phyloP scores from a whole-genome alignment of 2,329 filamentous ascomycete genomes.

The Orbilia blumenaviensis region DNA sequence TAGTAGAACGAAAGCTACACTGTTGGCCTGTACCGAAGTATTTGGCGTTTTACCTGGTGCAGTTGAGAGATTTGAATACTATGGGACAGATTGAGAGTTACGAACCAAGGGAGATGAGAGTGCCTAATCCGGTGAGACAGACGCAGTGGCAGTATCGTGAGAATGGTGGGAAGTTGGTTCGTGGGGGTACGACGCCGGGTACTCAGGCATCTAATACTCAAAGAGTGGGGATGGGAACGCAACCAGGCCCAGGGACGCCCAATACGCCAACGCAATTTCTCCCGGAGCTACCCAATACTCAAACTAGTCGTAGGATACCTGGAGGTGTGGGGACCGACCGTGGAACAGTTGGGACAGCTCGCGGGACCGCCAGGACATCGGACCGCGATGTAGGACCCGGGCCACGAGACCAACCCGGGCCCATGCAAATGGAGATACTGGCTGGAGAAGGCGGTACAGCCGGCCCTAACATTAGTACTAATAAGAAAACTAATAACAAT shows the following conservation, averaged over 20 bases:
- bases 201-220: no score
- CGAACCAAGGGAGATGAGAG: not conserved
- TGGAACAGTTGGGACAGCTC: not conserved
- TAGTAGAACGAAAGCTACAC: not conserved
- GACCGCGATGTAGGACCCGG: not conserved
- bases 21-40: not conserved
- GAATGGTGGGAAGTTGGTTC: no score
- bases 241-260: no score
- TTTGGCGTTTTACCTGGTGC: slow-evolving; percentile 4
- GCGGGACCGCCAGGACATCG: not conserved
- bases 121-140: not conserved
- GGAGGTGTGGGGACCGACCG: not conserved
- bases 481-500: not conserved
- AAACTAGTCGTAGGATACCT: no score
- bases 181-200: no score
- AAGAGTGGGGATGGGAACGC: no score
- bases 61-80: slow-evolving; percentile 3
- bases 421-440: not conserved
- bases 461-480: not conserved
- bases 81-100: not conserved
- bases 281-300: no score
- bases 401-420: not conserved
- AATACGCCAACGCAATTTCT: no score
- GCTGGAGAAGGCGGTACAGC: not conserved
- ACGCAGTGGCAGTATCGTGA: no score